Percentiles rank a stretch among this genome's conserved stretches.
Conservation (phyloP, 2,329 filamentous ascomycete genomes). For the Colletotrichum phormii region DNA sequence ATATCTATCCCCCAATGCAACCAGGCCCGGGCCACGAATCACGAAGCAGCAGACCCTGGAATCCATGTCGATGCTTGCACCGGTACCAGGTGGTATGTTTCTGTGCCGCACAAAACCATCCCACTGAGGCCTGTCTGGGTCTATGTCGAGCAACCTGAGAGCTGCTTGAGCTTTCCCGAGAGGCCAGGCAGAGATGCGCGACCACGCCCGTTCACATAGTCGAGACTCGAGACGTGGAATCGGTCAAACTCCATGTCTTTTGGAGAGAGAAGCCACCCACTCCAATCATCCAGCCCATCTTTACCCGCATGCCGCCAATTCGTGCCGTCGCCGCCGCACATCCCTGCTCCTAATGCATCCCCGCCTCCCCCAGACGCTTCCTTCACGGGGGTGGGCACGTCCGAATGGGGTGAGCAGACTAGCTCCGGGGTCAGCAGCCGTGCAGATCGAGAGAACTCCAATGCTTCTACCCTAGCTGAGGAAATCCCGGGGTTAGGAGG, state of each 20-base stretch:
- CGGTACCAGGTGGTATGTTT: conserved; percentile 14
- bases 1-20: neutral
- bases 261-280: conserved; percentile 1
- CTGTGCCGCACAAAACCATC: conserved; percentile 24
- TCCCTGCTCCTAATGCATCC: conserved; percentile 37
- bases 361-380: conserved; percentile 22
- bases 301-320: conserved; percentile 39
- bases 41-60: neutral
- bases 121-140: conserved; percentile 5
- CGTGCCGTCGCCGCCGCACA: conserved; percentile 28
- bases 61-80: conserved; percentile 9
- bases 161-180: conserved; percentile 17
- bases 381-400: conserved; percentile 22
- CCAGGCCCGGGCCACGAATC: conserved; percentile 20
- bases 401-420: conserved; percentile 26
- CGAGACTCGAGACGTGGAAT: conserved; percentile 15
- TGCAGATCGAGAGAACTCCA: conserved; percentile 16
- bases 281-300: conserved; percentile 37
- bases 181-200: conserved; percentile 12
- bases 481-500: neutral
- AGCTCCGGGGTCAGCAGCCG: conserved; percentile 30
- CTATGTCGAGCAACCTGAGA: conserved; percentile 12
- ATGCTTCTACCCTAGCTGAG: neutral
- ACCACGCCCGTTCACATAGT: conserved; percentile 1
- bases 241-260: neutral